phyloP scores from a whole-genome alignment of 805 yeast genomes.

The Starmerella scarabaei region DNA sequence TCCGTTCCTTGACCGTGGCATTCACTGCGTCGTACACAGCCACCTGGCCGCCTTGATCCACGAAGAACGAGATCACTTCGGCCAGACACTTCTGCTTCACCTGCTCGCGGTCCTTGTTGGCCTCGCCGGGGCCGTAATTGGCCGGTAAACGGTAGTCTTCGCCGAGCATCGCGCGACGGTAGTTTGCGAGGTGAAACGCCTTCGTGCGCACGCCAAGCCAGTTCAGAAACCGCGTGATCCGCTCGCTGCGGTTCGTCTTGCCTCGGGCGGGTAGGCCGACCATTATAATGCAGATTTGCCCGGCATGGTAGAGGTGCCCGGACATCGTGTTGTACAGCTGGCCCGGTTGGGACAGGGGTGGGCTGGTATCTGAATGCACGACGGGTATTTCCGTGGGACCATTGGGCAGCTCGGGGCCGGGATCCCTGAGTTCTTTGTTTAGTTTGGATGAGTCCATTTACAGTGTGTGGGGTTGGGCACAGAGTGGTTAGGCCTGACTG shows the following conservation, averaged over 20 bases:
- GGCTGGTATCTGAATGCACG: too few relatives aligned
- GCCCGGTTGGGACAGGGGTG: too few relatives aligned
- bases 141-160: conserved; percentile 42
- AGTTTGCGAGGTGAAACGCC: conserved; percentile 84
- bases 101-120: conserved; percentile 40
- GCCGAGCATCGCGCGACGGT: conserved; percentile 45
- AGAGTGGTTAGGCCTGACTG: too few relatives aligned
- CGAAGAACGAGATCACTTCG: conserved; percentile 56
- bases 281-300: conserved; percentile 74
- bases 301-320: conserved; percentile 90
- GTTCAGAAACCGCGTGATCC: conserved; percentile 78
- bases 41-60: conserved; percentile 69
- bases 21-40: conserved; percentile 95
- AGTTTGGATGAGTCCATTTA: too few relatives aligned
- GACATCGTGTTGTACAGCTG: conserved; percentile 76
- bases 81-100: conserved; percentile 50
- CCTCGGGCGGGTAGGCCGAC: conserved; percentile 95
- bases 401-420: not conserved
- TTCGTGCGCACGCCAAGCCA: conserved; percentile 95
- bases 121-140: conserved; percentile 40
- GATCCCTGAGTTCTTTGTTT: too few relatives aligned
- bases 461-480: too few relatives aligned
- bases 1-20: conserved; percentile 58
- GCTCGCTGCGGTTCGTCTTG: conserved; percentile 83
- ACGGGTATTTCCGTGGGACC: not conserved